phyloP scores from a whole-genome alignment of 495 filamentous ascomycete genomes.

The Neurospora sp. region DNA sequence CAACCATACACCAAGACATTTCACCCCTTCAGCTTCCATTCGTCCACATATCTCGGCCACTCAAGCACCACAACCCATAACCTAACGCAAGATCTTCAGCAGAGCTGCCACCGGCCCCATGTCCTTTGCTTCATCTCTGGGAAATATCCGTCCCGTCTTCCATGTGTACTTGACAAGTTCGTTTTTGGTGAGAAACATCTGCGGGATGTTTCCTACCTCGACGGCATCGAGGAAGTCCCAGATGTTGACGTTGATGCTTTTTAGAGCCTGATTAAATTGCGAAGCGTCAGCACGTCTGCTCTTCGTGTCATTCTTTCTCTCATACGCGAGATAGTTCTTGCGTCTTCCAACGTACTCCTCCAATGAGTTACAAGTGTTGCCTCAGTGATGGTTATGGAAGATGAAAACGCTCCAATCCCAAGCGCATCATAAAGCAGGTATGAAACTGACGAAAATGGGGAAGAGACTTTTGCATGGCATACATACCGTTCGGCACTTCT shows the following conservation, averaged over 20 bases:
- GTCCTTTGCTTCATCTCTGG: constrained; percentile 7
- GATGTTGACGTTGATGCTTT: constrained; percentile 27
- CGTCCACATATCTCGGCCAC: background rate
- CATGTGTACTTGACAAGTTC: constrained; percentile 19
- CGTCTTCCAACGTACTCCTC: too few relatives aligned
- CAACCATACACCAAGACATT: background rate
- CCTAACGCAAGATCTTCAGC: constrained; percentile 1
- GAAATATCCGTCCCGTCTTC: constrained; percentile 8
- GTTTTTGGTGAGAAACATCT: constrained; percentile 8
- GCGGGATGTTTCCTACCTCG: background rate
- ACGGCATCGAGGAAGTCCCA: constrained; percentile 25
- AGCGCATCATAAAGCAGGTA: too few relatives aligned
- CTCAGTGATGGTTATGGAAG: too few relatives aligned
- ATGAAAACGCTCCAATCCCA: too few relatives aligned
- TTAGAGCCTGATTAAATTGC: constrained; percentile 11
- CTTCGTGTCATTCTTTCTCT: background rate
- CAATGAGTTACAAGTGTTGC: too few relatives aligned
- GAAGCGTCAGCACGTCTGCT: background rate
- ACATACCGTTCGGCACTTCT: constrained; percentile 25
- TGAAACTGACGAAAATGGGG: too few relatives aligned
- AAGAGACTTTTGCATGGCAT: background rate
- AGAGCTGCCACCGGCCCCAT: constrained; percentile 21
- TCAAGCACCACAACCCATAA: background rate
- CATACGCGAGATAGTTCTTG: too few relatives aligned
- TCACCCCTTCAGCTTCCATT: background rate